Percentiles rank a stretch among this genome's conserved stretches.
These are phyloP conservation scores for Kurtzmaniella natalensis DNA, from an alignment of 1,139 yeast genomes.

Conservation along the genomic window DNA sequence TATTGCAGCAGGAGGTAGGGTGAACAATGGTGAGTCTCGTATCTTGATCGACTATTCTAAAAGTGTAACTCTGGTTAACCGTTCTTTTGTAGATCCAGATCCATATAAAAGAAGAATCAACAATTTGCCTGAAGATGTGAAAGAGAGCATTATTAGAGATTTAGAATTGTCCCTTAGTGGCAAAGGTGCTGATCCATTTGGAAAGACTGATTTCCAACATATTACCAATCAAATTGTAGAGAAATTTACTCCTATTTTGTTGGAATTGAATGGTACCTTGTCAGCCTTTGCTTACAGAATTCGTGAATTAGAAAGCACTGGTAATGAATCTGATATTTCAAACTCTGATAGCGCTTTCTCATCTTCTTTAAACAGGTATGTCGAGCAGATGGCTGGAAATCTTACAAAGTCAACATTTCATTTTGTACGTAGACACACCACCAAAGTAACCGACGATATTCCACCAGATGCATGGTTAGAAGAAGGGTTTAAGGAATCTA, in stretches of 20 bases:
- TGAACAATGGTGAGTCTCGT: slow-evolving; percentile 42
- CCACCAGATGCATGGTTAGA: background rate
- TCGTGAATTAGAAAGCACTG: slow-evolving; percentile 8
- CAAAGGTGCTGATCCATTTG: slow-evolving; percentile 26
- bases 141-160: slow-evolving; percentile 26
- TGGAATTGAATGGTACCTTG: slow-evolving; percentile 30
- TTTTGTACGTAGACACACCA: slow-evolving; percentile 36
- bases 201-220: slow-evolving; percentile 49
- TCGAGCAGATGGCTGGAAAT: slow-evolving; percentile 19
- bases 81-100: slow-evolving; percentile 41
- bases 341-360: no score
- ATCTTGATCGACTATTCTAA: slow-evolving; percentile 46
- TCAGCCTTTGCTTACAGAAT: slow-evolving; percentile 7
- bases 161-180: slow-evolving; percentile 22
- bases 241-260: slow-evolving; percentile 47
- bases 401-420: slow-evolving; percentile 32
- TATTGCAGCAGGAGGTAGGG: slow-evolving; percentile 35
- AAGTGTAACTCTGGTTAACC: slow-evolving; percentile 46
- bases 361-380: background rate
- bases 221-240: slow-evolving; percentile 39
- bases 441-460: slow-evolving; percentile 4
- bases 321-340: slow-evolving; percentile 2
- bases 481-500: background rate
- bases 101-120: slow-evolving; percentile 43
- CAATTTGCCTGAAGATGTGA: slow-evolving; percentile 27